These are phyloP conservation scores for Metarhizium guizhouense DNA, from an alignment of 2,329 filamentous ascomycete species.

Conservation along the genomic window DNA sequence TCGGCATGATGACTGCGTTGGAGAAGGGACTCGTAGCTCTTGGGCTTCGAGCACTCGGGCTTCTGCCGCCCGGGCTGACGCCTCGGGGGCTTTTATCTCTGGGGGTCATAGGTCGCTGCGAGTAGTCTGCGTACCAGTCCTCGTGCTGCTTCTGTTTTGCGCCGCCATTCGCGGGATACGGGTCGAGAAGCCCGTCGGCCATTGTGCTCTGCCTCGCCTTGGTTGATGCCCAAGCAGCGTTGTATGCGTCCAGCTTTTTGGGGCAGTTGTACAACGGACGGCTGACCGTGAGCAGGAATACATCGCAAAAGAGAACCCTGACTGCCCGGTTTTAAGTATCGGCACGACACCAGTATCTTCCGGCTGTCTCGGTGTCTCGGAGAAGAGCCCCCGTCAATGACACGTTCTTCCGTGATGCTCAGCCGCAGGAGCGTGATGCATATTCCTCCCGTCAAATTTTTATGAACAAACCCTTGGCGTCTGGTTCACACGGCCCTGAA, in stretches of 20 bases:
- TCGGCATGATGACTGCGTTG: not conserved
- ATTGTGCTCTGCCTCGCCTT: not conserved
- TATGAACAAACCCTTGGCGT: not conserved
- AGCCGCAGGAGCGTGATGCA: not conserved
- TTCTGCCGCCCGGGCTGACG: not conserved
- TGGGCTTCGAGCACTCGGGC: not conserved
- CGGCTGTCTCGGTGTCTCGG: not conserved
- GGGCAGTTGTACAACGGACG: not conserved
- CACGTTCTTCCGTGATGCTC: not conserved
- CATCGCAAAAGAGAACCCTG: not conserved
- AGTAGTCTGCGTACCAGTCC: not conserved
- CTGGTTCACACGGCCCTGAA: no score
- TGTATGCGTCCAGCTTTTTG: not conserved
- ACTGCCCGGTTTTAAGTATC: not conserved
- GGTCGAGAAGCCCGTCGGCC: slow-evolving; percentile 2
- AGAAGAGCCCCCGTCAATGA: not conserved
- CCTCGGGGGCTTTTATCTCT: not conserved
- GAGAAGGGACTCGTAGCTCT: slow-evolving; percentile 4
- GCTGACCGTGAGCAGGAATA: not conserved
- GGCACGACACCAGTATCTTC: not conserved
- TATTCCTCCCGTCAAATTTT: not conserved
- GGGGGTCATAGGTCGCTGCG: not conserved
- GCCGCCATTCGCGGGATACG: not conserved
- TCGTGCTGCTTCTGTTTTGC: not conserved
- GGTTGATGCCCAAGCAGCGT: not conserved